A percentile compares a stretch with the other conserved stretches of the same genome.
These are phyloP conservation scores for Verticillium zaregamsianum DNA, from an alignment of 2,329 filamentous ascomycete species.

Conservation along the genomic window DNA sequence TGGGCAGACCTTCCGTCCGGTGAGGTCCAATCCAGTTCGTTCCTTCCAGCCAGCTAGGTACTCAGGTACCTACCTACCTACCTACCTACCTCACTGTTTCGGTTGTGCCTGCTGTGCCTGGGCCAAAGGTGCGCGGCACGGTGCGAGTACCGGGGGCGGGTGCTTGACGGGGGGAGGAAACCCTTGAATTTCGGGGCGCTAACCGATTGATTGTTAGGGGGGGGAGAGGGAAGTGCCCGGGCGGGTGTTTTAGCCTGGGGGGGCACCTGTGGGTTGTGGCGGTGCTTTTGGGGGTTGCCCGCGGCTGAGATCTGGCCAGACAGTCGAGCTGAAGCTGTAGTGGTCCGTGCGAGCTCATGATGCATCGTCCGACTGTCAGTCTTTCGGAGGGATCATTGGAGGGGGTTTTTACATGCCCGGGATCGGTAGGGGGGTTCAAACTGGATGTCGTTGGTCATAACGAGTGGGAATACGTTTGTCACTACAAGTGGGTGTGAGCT, in stretches of 20 bases:
- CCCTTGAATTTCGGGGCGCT: slow-evolving; percentile 13
- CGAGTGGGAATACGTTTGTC: neutral
- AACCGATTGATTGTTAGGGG: slow-evolving; percentile 8
- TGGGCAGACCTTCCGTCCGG: slow-evolving; percentile 1
- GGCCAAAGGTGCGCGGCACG: slow-evolving; percentile 12
- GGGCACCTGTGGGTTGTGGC: slow-evolving; percentile 7
- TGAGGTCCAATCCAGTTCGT: neutral
- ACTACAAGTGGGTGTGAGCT: neutral
- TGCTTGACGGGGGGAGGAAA: slow-evolving; percentile 11
- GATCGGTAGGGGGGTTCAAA: neutral
- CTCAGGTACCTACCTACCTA: neutral
- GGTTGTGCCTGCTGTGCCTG: slow-evolving; percentile 1
- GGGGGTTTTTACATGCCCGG: neutral
- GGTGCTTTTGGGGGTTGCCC: slow-evolving; percentile 7
- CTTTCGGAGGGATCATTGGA: neutral
- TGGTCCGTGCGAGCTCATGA: neutral
- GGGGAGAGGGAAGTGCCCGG: slow-evolving; percentile 9
- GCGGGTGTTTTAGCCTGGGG: neutral
- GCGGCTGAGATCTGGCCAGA: neutral
- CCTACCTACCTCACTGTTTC: neutral
- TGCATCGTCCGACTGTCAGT: neutral
- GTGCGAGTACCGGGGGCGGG: slow-evolving; percentile 5
- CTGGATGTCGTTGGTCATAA: neutral
- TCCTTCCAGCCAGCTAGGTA: neutral
- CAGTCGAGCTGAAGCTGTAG: neutral